Percentiles rank a stretch among this genome's conserved stretches.
phyloP scores from a whole-genome alignment of 345 rosid genomes.

The Bruguiera sexangula region DNA sequence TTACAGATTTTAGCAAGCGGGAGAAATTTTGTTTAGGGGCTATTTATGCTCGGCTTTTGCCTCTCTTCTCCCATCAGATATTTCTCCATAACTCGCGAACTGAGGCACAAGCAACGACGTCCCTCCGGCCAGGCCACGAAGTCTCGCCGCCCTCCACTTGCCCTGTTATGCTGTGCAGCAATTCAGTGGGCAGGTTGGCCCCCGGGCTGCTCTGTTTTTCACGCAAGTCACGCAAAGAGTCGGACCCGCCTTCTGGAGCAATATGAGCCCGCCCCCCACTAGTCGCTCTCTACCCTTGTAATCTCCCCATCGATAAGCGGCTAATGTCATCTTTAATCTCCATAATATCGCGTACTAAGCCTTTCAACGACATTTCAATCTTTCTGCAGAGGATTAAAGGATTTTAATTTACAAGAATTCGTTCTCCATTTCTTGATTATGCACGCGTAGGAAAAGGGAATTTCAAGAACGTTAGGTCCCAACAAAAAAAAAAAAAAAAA shows the following conservation, averaged over 20 bases:
- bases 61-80: too few species aligned
- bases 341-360: constrained; percentile 49
- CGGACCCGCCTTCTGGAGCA: constrained; percentile 50
- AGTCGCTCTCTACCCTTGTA: constrained; percentile 22
- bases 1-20: too few species aligned
- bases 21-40: too few species aligned
- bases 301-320: constrained; percentile 30
- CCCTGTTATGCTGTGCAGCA: constrained; percentile 61
- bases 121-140: constrained; percentile 77
- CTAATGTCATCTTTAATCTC: constrained; percentile 41
- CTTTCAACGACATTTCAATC: constrained; percentile 48
- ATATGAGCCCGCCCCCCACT: constrained; percentile 57
- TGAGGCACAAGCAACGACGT: constrained; percentile 78
- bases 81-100: constrained; percentile 84
- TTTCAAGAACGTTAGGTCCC: too few species aligned
- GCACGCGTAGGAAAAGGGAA: background rate
- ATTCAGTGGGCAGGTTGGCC: constrained; percentile 83
- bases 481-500: too few species aligned
- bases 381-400: background rate
- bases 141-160: constrained; percentile 52
- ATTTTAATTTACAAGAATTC: background rate
- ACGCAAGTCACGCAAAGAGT: constrained; percentile 15
- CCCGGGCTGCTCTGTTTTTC: constrained; percentile 43
- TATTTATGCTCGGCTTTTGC: too few species aligned
- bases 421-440: background rate